Base-by-base conservation (phyloP, 2,329 filamentous ascomycete species). In the Rutstroemia sp. region DNA sequence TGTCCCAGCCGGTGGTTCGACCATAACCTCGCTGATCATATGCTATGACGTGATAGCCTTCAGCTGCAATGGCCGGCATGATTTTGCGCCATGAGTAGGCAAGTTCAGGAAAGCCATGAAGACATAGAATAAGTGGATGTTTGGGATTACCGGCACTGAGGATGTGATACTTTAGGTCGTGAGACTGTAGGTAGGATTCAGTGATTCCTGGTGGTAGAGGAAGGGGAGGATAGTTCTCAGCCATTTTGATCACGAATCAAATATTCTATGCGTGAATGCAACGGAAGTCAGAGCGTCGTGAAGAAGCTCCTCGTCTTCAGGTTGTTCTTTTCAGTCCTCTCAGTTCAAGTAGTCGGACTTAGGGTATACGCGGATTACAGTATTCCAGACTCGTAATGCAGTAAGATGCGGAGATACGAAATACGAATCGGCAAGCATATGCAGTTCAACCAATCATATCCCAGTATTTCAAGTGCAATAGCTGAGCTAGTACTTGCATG, bases 21-120 rank as follows among this genome's bases (percentile, higher is more conserved):
- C 85, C 85, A 61, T 86, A 88, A 7, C 84, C 85, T 49, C 85
- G 77, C 63, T 86, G 83, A 63, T 89, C 85, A 38, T 81, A 80
- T 1, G 85, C 84, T 2, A 88, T 79, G 53, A 84, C 83, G 65
- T 84, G 78, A 69, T 82, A 88, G 27, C 84, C 84, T 5, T 76
- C 73, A 0, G 71, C 69, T 5, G 84, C 80, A n/a, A 89, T 72
- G 0, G 72, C 67, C 6, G 78, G 76, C 63, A 88, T 75, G 38
- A 87, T 70, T 56, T 83, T 81, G 51, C 84, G 80, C 83, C 84
- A 88, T 48, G 84, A 87, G 67, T 79, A 88, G 27, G 85, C 82
- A 2, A 88, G 73, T 65, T 88, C 84, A 1, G 85, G 85, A 60
- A 81, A 88, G 39, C 85, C 85, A 68, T 87, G 84, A 48, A 81